Percentiles rank a stretch among this genome's conserved stretches.
These are phyloP conservation scores for Aschersonia sp. DNA, from an alignment of 2,329 filamentous ascomycete species.

Conservation along the genomic window DNA sequence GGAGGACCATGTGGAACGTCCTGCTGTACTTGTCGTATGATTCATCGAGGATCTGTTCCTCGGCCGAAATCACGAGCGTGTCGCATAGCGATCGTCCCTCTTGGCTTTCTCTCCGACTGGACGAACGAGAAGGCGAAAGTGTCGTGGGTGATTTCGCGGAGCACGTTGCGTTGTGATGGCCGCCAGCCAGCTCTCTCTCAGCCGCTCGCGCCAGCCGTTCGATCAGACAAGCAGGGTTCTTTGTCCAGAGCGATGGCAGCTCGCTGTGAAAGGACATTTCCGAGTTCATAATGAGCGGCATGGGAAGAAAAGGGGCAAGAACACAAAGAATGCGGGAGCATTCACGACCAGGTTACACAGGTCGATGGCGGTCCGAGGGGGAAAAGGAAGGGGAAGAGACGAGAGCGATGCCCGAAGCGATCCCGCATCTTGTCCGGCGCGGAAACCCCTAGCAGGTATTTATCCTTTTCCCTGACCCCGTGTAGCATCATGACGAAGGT, in stretches of 20 bases:
- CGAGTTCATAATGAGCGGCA: background rate
- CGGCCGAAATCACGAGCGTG: slow-evolving; percentile 1
- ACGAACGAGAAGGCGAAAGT: background rate
- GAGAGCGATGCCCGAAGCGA: no score
- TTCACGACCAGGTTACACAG: no score
- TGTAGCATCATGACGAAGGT: no score
- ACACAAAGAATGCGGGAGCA: background rate
- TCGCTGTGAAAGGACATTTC: background rate
- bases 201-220: background rate
- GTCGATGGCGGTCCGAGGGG: no score
- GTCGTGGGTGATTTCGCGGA: background rate
- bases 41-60: slow-evolving; percentile 2
- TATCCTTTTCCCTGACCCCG: no score
- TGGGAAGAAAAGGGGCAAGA: background rate
- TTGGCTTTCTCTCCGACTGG: background rate
- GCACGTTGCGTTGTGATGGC: background rate
- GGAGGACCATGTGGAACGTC: slow-evolving; percentile 10
- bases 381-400: no score
- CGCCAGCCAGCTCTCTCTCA: background rate
- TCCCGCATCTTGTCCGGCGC: no score
- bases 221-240: background rate
- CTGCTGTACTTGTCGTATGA: slow-evolving; percentile 7
- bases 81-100: background rate
- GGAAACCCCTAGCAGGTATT: no score
- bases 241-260: background rate